A percentile compares a stretch with the other conserved stretches of the same genome.
phyloP scores from a whole-genome alignment of 1,284 basidiomycete genomes.

The Ustilago vetiveriae region DNA sequence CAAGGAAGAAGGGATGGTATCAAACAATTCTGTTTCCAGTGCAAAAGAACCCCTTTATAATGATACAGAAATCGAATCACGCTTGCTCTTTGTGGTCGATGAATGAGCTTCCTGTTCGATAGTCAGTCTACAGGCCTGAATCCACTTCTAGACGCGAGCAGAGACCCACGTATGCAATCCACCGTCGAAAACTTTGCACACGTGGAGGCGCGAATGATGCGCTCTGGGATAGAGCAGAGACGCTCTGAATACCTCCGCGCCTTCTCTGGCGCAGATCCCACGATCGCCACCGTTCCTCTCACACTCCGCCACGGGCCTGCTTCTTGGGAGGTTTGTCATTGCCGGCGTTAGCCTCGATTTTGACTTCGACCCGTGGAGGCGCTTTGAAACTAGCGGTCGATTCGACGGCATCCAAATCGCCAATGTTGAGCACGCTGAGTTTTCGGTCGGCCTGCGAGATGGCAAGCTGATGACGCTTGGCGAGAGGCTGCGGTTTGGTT shows the following conservation, averaged over 20 bases:
- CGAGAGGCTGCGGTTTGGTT: conserved; percentile 11
- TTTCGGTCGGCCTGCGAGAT: conserved; percentile 60
- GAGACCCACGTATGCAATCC: too few species aligned
- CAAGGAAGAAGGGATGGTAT: too few species aligned
- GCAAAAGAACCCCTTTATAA: not conserved
- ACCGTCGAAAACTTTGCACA: too few species aligned
- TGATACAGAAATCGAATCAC: not conserved
- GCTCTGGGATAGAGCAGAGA: too few species aligned
- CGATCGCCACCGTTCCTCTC: not conserved
- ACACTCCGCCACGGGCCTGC: conserved; percentile 34
- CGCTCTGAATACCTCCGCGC: too few species aligned
- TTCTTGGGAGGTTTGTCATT: conserved; percentile 41
- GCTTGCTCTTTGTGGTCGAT: not conserved
- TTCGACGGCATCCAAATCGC: conserved; percentile 31
- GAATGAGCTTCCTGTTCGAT: not conserved
- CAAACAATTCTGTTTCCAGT: not conserved
- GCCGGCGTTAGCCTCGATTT: conserved; percentile 16
- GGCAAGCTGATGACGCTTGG: conserved; percentile 53
- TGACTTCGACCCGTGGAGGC: conserved; percentile 17
- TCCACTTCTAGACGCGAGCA: too few species aligned
- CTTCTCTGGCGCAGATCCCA: too few species aligned
- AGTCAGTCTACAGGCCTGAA: too few species aligned
- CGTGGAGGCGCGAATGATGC: too few species aligned
- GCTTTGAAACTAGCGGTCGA: conserved; percentile 25
- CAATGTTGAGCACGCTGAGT: conserved; percentile 57